Percentiles rank a stretch among this genome's conserved stretches.
These are phyloP conservation scores for Curvularia verruculosa DNA, from an alignment of 2,329 filamentous ascomycete species.

Conservation along the genomic window DNA sequence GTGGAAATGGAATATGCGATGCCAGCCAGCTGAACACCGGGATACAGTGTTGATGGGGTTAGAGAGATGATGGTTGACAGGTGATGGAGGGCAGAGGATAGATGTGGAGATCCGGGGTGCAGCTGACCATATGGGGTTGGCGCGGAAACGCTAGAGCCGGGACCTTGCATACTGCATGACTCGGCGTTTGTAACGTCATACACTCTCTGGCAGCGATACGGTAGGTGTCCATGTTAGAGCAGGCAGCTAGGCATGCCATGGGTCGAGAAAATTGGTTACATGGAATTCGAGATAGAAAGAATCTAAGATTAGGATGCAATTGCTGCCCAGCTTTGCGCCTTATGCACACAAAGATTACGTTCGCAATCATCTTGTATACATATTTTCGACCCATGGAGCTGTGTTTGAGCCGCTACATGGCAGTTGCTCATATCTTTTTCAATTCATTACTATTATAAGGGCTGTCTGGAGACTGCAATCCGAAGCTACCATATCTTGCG, in stretches of 20 bases:
- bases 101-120: conserved; percentile 33
- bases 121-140: conserved; percentile 19
- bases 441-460: not conserved
- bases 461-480: not conserved
- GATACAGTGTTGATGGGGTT: conserved; percentile 11
- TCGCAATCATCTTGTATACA: not conserved
- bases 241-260: not conserved
- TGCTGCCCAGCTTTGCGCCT: not conserved
- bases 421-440: not conserved
- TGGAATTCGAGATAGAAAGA: not conserved
- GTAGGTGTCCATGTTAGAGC: not conserved
- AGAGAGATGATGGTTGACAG: conserved; percentile 10
- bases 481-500: not conserved
- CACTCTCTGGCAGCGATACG: not conserved
- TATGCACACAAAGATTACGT: not conserved
- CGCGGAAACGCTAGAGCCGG: conserved; percentile 20
- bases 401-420: not conserved
- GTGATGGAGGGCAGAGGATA: conserved; percentile 18
- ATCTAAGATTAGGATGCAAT: not conserved
- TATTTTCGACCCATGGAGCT: not conserved
- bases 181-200: conserved; percentile 4
- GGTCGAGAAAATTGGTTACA: not conserved
- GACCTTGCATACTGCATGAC: conserved; percentile 22
- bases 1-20: conserved; percentile 4
- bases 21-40: conserved; percentile 35